These are phyloP conservation scores for Conidiobolus incongruus DNA, from an alignment of 371 early-diverging fungal genomes.

Conservation along the genomic window DNA sequence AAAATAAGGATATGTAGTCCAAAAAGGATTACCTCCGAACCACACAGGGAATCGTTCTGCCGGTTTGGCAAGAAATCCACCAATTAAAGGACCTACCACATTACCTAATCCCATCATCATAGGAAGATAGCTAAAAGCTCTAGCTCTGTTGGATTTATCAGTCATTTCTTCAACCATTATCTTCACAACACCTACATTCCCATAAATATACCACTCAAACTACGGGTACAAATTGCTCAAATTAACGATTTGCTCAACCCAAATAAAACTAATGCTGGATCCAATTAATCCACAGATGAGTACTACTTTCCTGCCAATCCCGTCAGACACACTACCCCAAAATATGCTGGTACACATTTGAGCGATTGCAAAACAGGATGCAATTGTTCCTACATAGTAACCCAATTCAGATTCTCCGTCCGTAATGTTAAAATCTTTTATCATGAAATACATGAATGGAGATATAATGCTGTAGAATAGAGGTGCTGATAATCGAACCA, in stretches of 20 bases:
- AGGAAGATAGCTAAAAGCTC: conserved; percentile 5
- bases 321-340: conserved; percentile 31
- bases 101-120: conserved; percentile 5
- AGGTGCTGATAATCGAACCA: conserved; percentile 35
- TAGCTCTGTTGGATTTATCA: conserved; percentile 50
- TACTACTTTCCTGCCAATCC: conserved; percentile 57
- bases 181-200: conserved; percentile 63
- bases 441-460: conserved; percentile 36
- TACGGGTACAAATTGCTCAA: conserved; percentile 39
- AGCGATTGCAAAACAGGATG: conserved; percentile 31
- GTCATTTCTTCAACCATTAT: conserved; percentile 73
- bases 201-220: conserved; percentile 48
- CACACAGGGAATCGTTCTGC: conserved; percentile 31
- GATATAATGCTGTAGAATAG: conserved; percentile 30
- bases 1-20: conserved; percentile 50
- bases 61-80: conserved; percentile 61
- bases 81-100: conserved; percentile 45
- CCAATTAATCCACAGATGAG: conserved; percentile 54
- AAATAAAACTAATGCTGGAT: conserved; percentile 45
- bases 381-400: conserved; percentile 36
- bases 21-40: conserved; percentile 27
- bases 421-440: conserved; percentile 27
- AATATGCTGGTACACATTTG: too few relatives aligned
- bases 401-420: conserved; percentile 27
- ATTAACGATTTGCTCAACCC: conserved; percentile 39